phyloP scores from a whole-genome alignment of 176 grass and related monocot species.

The Ensete glaucum region DNA sequence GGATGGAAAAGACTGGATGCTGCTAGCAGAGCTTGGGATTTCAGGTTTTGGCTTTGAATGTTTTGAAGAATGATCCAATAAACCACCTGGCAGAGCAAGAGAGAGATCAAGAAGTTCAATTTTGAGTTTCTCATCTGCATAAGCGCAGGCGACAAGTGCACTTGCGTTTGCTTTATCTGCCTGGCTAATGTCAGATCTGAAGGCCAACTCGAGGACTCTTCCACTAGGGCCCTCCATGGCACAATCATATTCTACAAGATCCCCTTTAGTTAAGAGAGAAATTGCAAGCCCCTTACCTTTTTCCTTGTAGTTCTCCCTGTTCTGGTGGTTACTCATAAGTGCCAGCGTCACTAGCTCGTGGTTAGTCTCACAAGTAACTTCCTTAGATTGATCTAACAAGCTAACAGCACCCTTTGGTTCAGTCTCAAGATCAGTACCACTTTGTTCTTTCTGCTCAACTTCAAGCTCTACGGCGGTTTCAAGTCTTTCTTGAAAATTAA shows the following conservation, averaged over 20 bases:
- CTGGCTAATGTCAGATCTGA: constrained; percentile 30
- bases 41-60: constrained; percentile 27
- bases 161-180: constrained; percentile 20
- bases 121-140: constrained; percentile 35
- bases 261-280: constrained; percentile 29
- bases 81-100: constrained; percentile 59
- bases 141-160: constrained; percentile 20
- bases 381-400: constrained; percentile 13
- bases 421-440: constrained; percentile 23
- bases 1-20: constrained; percentile 39
- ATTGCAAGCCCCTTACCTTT: constrained; percentile 63
- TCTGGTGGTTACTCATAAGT: constrained; percentile 28
- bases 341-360: constrained; percentile 24
- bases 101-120: constrained; percentile 73
- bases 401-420: background rate
- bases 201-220: constrained; percentile 44
- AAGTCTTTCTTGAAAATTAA: background rate
- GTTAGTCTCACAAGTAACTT: constrained; percentile 32
- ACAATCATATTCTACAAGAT: constrained; percentile 8
- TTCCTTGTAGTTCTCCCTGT: constrained; percentile 30
- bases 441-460: constrained; percentile 20
- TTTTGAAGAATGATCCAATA: constrained; percentile 34
- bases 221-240: constrained; percentile 22
- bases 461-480: background rate
- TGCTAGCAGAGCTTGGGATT: constrained; percentile 25